phyloP scores from a whole-genome alignment of 1,284 basidiomycete genomes.

The Stereum hirsutum region DNA sequence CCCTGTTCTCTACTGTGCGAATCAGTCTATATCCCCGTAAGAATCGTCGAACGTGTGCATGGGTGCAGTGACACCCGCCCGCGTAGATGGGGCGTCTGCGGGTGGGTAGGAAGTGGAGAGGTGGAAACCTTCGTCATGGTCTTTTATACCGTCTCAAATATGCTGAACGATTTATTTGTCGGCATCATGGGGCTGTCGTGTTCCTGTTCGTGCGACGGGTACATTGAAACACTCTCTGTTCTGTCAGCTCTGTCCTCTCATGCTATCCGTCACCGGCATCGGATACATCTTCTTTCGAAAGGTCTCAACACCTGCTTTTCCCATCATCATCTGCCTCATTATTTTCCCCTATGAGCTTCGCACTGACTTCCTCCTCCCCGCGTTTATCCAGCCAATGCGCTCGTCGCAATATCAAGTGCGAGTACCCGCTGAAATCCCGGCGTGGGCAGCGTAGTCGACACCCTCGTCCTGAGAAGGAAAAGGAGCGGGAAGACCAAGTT shows the following conservation, averaged over 20 bases:
- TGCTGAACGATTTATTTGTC: too few relatives aligned
- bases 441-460: conserved; percentile 25
- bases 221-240: background rate
- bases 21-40: background rate
- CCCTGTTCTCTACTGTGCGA: background rate
- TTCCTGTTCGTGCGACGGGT: background rate
- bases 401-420: conserved; percentile 24
- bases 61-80: background rate
- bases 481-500: too few relatives aligned
- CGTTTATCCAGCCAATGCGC: conserved; percentile 21
- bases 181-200: too few relatives aligned
- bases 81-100: background rate
- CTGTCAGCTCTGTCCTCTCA: background rate
- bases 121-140: background rate
- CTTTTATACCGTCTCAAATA: background rate
- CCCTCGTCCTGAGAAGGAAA: too few relatives aligned
- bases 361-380: background rate
- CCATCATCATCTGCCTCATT: background rate
- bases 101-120: background rate
- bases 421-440: conserved; percentile 24
- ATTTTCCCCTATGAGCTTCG: background rate
- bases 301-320: too few relatives aligned
- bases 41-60: background rate
- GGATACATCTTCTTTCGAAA: too few relatives aligned
- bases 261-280: background rate